Conservation (phyloP, 2,329 filamentous ascomycete genomes). For the Eurotiales sp. region DNA sequence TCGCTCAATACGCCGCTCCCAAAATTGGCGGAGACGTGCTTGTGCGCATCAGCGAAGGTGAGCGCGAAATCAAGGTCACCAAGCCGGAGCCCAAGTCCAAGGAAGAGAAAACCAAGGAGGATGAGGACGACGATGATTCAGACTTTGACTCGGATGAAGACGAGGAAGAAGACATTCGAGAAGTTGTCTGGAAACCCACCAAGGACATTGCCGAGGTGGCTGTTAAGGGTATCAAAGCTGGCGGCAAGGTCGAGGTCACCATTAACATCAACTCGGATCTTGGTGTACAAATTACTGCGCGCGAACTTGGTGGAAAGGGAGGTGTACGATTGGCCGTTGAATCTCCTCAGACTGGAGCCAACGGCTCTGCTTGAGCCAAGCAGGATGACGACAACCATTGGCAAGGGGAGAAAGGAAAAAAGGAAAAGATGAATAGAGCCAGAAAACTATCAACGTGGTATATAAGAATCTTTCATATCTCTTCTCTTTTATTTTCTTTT, state of each 20-base stretch:
- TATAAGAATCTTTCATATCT: slow-evolving; percentile 5
- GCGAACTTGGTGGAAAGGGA: slow-evolving; percentile 83
- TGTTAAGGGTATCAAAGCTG: slow-evolving; percentile 79
- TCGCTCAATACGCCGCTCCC: slow-evolving; percentile 71
- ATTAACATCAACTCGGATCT: slow-evolving; percentile 82
- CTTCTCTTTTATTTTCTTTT: not conserved
- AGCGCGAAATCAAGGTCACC: slow-evolving; percentile 87
- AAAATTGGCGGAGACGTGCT: slow-evolving; percentile 83
- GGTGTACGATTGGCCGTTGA: slow-evolving; percentile 66
- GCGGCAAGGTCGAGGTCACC: slow-evolving; percentile 87
- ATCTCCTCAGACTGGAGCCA: slow-evolving; percentile 34
- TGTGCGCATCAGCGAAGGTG: slow-evolving; percentile 82
- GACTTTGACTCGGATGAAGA: slow-evolving; percentile 62
- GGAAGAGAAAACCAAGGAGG: slow-evolving; percentile 55
- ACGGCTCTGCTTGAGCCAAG: slow-evolving; percentile 27
- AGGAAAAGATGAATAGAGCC: not conserved
- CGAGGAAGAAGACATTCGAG: slow-evolving; percentile 71
- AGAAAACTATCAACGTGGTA: slow-evolving; percentile 1
- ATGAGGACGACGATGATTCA: slow-evolving; percentile 55
- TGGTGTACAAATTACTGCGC: slow-evolving; percentile 71
- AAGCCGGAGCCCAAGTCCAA: slow-evolving; percentile 78
- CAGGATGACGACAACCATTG: not conserved
- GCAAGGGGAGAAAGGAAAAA: too few species aligned
- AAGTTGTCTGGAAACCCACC: slow-evolving; percentile 90
- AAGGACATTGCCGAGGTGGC: slow-evolving; percentile 79